Percentiles rank a stretch among this genome's conserved stretches.
Evolutionary conservation across 2,329 filamentous ascomycete genomes (phyloP).

Genomic region (Lecanicillium sp.): DNA sequence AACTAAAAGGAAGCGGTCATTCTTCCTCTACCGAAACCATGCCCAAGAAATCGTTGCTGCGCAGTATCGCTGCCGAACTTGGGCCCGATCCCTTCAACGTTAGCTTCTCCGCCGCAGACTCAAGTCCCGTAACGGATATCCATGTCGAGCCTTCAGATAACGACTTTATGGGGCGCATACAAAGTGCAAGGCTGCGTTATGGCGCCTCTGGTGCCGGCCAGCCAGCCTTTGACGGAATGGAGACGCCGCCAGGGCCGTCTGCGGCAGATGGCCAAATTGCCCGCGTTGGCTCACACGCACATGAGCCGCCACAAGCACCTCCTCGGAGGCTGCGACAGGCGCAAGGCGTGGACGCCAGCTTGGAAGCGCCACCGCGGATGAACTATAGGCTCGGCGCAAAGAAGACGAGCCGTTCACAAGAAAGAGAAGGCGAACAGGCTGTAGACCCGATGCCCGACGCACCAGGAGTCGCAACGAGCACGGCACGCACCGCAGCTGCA

Average conservation of each 20-base stretch:
- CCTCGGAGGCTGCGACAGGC: conserved; percentile 45
- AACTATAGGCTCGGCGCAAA: conserved; percentile 46
- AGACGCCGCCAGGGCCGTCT: conserved; percentile 44
- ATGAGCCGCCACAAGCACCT: conserved; percentile 46
- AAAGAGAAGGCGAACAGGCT: conserved; percentile 23
- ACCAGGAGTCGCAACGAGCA: conserved; percentile 27
- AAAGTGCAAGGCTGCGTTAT: conserved; percentile 41
- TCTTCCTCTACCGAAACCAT: conserved; percentile 30
- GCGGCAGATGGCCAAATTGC: conserved; percentile 14
- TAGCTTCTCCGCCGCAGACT: conserved; percentile 28
- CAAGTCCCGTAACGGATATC: conserved; percentile 33
- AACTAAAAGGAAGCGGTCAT: conserved; percentile 27
- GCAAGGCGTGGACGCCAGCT: conserved; percentile 41
- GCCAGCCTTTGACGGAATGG: conserved; percentile 46
- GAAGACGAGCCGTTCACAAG: conserved; percentile 29
- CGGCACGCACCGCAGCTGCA: conserved; percentile 27
- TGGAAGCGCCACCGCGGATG: conserved; percentile 58
- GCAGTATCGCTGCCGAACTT: conserved; percentile 28
- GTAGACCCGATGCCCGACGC: conserved; percentile 35
- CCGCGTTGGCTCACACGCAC: conserved; percentile 21
- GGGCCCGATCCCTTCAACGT: conserved; percentile 45
- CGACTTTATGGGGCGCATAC: conserved; percentile 50
- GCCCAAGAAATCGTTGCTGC: conserved; percentile 31
- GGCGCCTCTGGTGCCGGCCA: conserved; percentile 28
- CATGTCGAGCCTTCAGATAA: conserved; percentile 37